Evolutionary conservation across 257 asterid genomes (phyloP).

Genomic region (Solanum chiquidenum): DNA sequence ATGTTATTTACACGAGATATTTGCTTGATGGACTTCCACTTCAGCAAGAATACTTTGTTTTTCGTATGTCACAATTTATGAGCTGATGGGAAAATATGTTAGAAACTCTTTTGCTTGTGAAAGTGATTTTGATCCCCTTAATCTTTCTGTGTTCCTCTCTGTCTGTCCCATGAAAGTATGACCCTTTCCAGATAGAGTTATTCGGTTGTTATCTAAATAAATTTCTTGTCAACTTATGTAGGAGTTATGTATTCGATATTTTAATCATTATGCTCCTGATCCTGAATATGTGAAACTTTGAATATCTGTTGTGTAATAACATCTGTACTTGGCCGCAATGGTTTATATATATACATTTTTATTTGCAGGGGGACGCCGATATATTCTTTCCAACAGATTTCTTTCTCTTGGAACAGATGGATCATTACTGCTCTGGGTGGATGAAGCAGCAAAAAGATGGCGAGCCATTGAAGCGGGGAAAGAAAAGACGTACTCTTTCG

Average conservation of each 20-base stretch:
- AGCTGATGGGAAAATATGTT: not conserved
- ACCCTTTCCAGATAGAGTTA: not conserved
- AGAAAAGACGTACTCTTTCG: slow-evolving; percentile 74
- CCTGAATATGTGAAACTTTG: not conserved
- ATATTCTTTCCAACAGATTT: slow-evolving; percentile 97
- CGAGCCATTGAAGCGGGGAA: slow-evolving; percentile 50
- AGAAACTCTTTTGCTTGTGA: not conserved
- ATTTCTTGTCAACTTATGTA: not conserved
- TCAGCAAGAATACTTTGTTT: not conserved
- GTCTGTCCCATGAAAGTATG: not conserved
- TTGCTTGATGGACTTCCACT: not conserved
- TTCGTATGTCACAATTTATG: not conserved
- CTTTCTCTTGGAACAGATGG: slow-evolving; percentile 76
- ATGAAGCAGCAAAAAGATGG: slow-evolving; percentile 38
- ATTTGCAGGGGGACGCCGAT: slow-evolving; percentile 86
- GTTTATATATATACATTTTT: not conserved
- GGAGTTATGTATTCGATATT: not conserved
- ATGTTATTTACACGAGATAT: not conserved
- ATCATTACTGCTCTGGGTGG: slow-evolving; percentile 87
- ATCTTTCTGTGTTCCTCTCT: not conserved
- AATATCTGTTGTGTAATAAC: not conserved
- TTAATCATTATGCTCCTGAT: not conserved
- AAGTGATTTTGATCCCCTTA: not conserved
- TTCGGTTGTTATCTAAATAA: not conserved
- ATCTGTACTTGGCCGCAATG: not conserved